A percentile compares a stretch with the other conserved stretches of the same genome.
phyloP scores from a whole-genome alignment of 148 eudicot species.

The Rhododendron williamsianum region DNA sequence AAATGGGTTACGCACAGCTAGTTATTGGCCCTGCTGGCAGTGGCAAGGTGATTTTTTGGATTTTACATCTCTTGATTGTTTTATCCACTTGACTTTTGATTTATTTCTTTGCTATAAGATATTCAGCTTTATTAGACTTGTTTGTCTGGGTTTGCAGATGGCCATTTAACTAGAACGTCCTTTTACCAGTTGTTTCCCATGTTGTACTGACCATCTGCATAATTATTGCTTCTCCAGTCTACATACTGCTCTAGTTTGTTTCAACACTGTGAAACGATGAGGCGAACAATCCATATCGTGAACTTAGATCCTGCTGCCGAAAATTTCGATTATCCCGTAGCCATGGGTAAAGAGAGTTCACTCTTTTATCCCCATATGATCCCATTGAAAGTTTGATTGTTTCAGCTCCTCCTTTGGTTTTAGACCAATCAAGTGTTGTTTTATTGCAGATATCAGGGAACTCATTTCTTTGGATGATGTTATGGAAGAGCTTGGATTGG shows the following conservation, averaged over 20 bases:
- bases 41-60: constrained; percentile 43
- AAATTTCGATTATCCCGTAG: constrained; percentile 87
- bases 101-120: neutral
- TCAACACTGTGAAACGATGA: constrained; percentile 67
- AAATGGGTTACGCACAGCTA: constrained; percentile 84
- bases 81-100: neutral
- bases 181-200: neutral
- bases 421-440: neutral
- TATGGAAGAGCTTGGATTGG: constrained; percentile 87
- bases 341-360: constrained; percentile 42
- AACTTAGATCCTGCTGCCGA: constrained; percentile 98
- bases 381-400: neutral
- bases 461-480: constrained; percentile 87
- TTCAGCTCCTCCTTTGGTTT: neutral
- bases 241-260: constrained; percentile 88
- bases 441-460: constrained; percentile 60
- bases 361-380: neutral
- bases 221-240: constrained; percentile 33
- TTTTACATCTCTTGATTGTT: neutral
- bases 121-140: neutral
- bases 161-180: neutral
- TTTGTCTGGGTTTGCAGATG: neutral
- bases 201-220: neutral
- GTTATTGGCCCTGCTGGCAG: constrained; percentile 97
- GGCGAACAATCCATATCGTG: constrained; percentile 62